A percentile compares a stretch with the other conserved stretches of the same genome.
Evolutionary conservation across 2,329 filamentous ascomycete species (phyloP).

Genomic region (Aspergillus fumigatiaffinis): DNA sequence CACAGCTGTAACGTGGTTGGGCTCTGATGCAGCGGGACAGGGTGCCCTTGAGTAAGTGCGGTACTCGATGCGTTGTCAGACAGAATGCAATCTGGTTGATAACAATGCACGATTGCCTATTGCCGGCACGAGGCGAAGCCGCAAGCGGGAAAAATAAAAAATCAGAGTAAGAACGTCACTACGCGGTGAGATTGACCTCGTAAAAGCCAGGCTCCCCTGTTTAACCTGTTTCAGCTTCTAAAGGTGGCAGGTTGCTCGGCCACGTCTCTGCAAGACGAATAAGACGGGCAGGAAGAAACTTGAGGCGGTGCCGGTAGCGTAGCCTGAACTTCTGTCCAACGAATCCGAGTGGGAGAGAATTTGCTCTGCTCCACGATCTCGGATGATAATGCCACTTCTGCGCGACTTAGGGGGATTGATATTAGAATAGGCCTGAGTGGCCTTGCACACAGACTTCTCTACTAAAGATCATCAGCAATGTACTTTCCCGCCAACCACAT

Average conservation of each 20-base stretch:
- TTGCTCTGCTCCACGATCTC: constrained; percentile 12
- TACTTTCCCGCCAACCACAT: constrained; percentile 14
- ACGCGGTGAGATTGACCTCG: constrained; percentile 19
- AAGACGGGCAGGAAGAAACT: constrained; percentile 13
- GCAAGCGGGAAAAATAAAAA: not conserved
- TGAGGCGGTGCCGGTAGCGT: constrained; percentile 29
- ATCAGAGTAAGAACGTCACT: constrained; percentile 12
- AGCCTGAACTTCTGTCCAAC: constrained; percentile 9
- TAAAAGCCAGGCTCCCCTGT: constrained; percentile 20
- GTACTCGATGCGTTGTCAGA: constrained; percentile 44
- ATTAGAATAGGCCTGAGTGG: constrained; percentile 24
- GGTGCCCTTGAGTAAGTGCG: constrained; percentile 31
- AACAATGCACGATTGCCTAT: constrained; percentile 26
- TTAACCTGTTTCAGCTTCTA: constrained; percentile 14
- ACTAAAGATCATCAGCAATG: constrained; percentile 21
- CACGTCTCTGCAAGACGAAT: constrained; percentile 19
- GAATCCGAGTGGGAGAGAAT: constrained; percentile 9
- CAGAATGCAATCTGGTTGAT: constrained; percentile 23
- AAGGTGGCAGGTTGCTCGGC: constrained; percentile 19
- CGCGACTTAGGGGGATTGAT: constrained; percentile 12
- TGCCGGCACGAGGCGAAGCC: constrained; percentile 21
- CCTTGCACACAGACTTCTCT: constrained; percentile 22
- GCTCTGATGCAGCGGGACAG: constrained; percentile 42
- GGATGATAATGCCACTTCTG: constrained; percentile 15
- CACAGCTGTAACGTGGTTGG: constrained; percentile 42